Conservation (phyloP, 1,139 yeast species). For the Hyphopichia khmerensis region DNA sequence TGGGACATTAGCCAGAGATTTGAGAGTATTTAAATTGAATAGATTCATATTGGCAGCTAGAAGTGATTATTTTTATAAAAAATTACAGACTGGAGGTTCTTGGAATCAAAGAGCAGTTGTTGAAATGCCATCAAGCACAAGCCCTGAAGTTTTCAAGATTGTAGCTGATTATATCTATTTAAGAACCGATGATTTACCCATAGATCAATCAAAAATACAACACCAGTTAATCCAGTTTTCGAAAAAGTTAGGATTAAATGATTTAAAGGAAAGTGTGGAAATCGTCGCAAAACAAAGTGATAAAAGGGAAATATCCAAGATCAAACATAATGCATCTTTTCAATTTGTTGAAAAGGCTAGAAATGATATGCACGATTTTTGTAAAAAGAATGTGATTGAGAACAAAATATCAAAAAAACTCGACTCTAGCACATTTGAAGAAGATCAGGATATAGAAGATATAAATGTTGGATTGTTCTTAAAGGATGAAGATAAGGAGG, state of each 20-base stretch:
- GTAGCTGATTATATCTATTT: constrained; percentile 56
- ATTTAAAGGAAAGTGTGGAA: constrained; percentile 33
- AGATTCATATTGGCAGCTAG: constrained; percentile 43
- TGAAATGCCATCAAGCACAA: constrained; percentile 19
- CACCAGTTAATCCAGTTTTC: constrained; percentile 33
- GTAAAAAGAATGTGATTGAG: constrained; percentile 36
- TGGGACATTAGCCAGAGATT: constrained; percentile 12
- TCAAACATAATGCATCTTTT: constrained; percentile 45
- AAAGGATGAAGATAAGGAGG: constrained; percentile 12
- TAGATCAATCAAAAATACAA: constrained; percentile 24
- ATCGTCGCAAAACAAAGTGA: constrained; percentile 11
- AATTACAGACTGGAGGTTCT: constrained; percentile 17
- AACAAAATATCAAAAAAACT: constrained; percentile 11
- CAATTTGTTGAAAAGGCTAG: constrained; percentile 49
- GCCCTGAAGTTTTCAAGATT: constrained; percentile 29
- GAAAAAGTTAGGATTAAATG: constrained; percentile 29
- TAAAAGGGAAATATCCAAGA: constrained; percentile 32
- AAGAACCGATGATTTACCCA: constrained; percentile 26
- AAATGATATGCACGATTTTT: constrained; percentile 40
- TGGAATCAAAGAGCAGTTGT: constrained; percentile 25
- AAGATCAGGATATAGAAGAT: constrained; percentile 32
- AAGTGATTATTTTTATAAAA: constrained; percentile 25
- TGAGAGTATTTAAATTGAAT: constrained; percentile 27
- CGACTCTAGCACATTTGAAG: constrained; percentile 11
- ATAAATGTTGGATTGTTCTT: constrained; percentile 21